These are phyloP conservation scores for Trypanosoma theileri DNA, from an alignment of 208 protist genomes.

Conservation along the genomic window DNA sequence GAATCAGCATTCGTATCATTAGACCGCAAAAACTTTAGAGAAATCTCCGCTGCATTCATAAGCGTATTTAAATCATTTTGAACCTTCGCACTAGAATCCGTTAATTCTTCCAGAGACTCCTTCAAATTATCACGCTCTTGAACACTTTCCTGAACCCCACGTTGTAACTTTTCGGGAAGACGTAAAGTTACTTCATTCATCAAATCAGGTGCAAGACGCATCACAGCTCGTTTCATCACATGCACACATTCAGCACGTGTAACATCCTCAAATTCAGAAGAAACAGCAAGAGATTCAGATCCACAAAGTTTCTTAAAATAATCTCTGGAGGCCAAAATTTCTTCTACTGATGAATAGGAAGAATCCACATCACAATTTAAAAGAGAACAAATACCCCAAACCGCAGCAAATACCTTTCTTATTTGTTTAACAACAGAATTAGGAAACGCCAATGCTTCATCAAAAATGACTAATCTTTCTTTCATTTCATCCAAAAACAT, in stretches of 20 bases:
- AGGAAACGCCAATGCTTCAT: slow-evolving; percentile 1
- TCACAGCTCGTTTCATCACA: slow-evolving; percentile 22
- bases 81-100: not conserved
- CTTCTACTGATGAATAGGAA: not conserved
- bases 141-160: not conserved
- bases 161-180: slow-evolving; percentile 8
- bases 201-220: slow-evolving; percentile 2
- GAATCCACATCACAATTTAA: slow-evolving; percentile 5
- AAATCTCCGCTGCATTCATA: not conserved
- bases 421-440: not conserved
- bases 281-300: not conserved
- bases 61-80: not conserved
- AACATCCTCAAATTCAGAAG: slow-evolving; percentile 6
- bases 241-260: slow-evolving; percentile 22
- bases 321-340: slow-evolving; percentile 1
- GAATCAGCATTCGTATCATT: not conserved
- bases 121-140: not conserved
- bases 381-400: slow-evolving; percentile 3
- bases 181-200: not conserved
- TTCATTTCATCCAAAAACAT: slow-evolving; percentile 7
- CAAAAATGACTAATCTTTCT: slow-evolving; percentile 1
- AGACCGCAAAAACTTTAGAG: slow-evolving; percentile 5
- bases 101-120: not conserved
- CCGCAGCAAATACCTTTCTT: not conserved
- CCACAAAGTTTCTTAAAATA: slow-evolving; percentile 21